Evolutionary conservation across 768 basidiomycete species (phyloP).

Genomic region (Sistotremastrum niveocremeum): DNA sequence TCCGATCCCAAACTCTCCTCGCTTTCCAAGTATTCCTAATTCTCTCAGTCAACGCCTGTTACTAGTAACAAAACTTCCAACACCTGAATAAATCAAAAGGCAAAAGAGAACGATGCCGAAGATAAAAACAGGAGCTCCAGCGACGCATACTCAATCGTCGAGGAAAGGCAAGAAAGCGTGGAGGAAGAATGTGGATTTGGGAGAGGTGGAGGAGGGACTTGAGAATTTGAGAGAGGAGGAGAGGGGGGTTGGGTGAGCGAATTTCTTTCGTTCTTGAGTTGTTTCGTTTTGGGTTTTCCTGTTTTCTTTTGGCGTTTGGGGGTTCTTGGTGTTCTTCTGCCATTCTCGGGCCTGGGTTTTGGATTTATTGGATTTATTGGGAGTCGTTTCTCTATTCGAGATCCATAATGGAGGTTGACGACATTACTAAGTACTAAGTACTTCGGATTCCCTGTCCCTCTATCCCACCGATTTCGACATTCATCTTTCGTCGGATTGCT

Average conservation of each 20-base stretch:
- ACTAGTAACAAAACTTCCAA: too few species aligned
- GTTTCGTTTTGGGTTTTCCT: background rate
- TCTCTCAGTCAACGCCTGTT: too few species aligned
- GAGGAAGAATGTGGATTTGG: slow-evolving; percentile 86
- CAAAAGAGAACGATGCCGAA: too few species aligned
- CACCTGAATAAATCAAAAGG: too few species aligned
- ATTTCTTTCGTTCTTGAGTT: background rate
- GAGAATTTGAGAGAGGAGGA: slow-evolving; percentile 76
- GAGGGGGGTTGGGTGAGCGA: slow-evolving; percentile 56
- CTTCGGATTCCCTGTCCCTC: too few species aligned
- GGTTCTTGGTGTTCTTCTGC: background rate
- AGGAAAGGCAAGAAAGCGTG: slow-evolving; percentile 88
- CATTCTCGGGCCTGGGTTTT: too few species aligned
- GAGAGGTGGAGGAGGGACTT: slow-evolving; percentile 60
- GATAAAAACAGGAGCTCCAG: slow-evolving; percentile 15
- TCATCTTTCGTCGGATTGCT: background rate
- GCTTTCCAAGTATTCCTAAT: too few species aligned
- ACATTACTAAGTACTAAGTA: too few species aligned
- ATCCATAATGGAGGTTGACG: too few species aligned
- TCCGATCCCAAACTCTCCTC: too few species aligned
- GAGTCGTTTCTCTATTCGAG: background rate
- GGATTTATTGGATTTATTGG: background rate
- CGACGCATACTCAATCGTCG: slow-evolving; percentile 41
- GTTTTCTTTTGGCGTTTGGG: background rate
- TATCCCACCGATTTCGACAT: too few species aligned